These are phyloP conservation scores for Euphorbia peplus DNA, from an alignment of 345 rosid species.

Conservation along the genomic window DNA sequence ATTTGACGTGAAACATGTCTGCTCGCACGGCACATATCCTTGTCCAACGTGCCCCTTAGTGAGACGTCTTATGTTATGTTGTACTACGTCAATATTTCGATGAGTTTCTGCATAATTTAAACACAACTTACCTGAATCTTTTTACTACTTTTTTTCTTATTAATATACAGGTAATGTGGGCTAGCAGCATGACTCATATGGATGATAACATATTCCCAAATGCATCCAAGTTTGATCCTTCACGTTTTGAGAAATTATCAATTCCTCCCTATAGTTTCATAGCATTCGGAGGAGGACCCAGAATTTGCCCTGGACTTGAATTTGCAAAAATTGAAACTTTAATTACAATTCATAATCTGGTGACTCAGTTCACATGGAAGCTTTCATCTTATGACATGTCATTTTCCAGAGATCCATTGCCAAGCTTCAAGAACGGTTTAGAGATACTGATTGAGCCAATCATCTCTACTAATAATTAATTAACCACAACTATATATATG, in stretches of 20 bases:
- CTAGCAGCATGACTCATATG: slow-evolving; percentile 32
- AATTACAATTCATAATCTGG: slow-evolving; percentile 27
- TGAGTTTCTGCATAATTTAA: too few relatives aligned
- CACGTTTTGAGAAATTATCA: slow-evolving; percentile 18
- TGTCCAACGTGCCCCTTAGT: too few relatives aligned
- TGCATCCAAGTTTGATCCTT: slow-evolving; percentile 31
- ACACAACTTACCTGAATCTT: too few relatives aligned
- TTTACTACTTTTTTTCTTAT: neutral
- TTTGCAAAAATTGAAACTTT: too few relatives aligned
- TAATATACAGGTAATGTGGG: slow-evolving; percentile 27
- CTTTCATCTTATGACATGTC: neutral
- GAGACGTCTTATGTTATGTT: too few relatives aligned
- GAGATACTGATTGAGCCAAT: slow-evolving; percentile 19
- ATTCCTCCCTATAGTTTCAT: too few relatives aligned
- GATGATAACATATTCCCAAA: slow-evolving; percentile 28
- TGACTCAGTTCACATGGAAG: neutral
- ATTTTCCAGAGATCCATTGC: slow-evolving; percentile 19
- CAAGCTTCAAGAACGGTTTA: slow-evolving; percentile 12
- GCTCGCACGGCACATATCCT: too few relatives aligned
- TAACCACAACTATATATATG: too few relatives aligned
- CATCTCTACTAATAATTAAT: neutral
- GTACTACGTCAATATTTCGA: too few relatives aligned
- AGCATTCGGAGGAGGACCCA: too few relatives aligned
- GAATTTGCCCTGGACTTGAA: too few relatives aligned
- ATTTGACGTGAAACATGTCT: too few relatives aligned